These are phyloP conservation scores for Abrus pulchellus DNA, from an alignment of 306 rosid genomes.

Conservation along the genomic window DNA sequence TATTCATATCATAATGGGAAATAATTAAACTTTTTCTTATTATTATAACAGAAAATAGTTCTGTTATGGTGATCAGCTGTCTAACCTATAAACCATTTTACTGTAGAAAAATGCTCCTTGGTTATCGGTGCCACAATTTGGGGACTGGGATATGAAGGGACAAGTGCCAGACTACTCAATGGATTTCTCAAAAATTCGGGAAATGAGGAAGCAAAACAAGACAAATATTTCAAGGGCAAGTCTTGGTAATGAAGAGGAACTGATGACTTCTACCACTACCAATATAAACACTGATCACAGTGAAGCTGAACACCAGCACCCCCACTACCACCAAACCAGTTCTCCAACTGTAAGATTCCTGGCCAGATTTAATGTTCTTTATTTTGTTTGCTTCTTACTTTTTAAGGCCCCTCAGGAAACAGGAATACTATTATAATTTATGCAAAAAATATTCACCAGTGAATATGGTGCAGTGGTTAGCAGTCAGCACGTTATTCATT, in stretches of 20 bases:
- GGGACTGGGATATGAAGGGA: slow-evolving; percentile 98
- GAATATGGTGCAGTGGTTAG: not conserved
- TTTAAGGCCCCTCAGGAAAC: not conserved
- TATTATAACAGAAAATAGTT: not conserved
- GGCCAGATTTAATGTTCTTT: slow-evolving; percentile 36
- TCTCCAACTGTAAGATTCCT: slow-evolving; percentile 83
- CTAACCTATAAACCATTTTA: slow-evolving; percentile 9
- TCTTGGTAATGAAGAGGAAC: slow-evolving; percentile 97
- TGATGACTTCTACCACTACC: slow-evolving; percentile 60
- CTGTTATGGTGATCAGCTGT: slow-evolving; percentile 17
- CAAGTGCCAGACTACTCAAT: slow-evolving; percentile 91
- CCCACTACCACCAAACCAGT: slow-evolving; percentile 67
- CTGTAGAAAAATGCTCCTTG: slow-evolving; percentile 87
- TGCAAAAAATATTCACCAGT: not conserved
- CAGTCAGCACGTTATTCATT: not conserved
- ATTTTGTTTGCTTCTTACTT: slow-evolving; percentile 17
- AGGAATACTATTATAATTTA: not conserved
- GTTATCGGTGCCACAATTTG: slow-evolving; percentile 97
- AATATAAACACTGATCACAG: slow-evolving; percentile 48
- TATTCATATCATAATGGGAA: slow-evolving; percentile 25
- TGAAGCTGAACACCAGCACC: slow-evolving; percentile 64
- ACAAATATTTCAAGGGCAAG: slow-evolving; percentile 87
- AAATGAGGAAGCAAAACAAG: slow-evolving; percentile 96
- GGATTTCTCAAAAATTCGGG: slow-evolving; percentile 96
- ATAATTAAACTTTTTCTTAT: not conserved